phyloP scores from a whole-genome alignment of 371 early-diverging fungal species.

The Mucor racemosus region DNA sequence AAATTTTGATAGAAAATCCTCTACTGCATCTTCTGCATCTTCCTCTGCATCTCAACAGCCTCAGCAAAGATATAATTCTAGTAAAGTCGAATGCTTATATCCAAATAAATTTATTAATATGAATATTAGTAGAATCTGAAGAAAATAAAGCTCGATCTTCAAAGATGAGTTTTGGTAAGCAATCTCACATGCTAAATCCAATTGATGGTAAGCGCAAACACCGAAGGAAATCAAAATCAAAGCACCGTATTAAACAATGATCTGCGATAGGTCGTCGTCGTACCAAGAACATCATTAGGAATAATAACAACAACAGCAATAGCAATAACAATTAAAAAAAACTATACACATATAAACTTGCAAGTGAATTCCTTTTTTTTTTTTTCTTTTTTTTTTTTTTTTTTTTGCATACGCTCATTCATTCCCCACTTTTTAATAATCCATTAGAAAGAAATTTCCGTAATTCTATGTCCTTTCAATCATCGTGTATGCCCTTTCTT shows the following conservation, averaged over 20 bases:
- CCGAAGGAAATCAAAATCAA: conserved; percentile 19
- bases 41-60: neutral
- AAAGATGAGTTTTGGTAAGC: conserved; percentile 38
- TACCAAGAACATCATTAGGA: neutral
- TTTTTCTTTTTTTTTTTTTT: neutral
- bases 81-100: neutral
- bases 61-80: neutral
- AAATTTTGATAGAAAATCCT: conserved; percentile 11
- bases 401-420: neutral
- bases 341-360: neutral
- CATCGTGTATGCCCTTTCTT: no score
- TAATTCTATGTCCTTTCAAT: no score
- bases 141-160: conserved; percentile 20
- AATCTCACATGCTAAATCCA: conserved; percentile 41
- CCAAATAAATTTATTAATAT: neutral
- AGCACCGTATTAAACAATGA: conserved; percentile 14
- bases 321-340: neutral
- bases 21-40: conserved; percentile 9
- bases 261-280: conserved; percentile 5
- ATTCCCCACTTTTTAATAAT: neutral
- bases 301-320: neutral
- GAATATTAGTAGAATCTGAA: conserved; percentile 6
- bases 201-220: conserved; percentile 23
- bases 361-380: neutral
- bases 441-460: no score